Conservation (phyloP, 495 filamentous ascomycete genomes). For the Aspergillus saccharolyticus region DNA sequence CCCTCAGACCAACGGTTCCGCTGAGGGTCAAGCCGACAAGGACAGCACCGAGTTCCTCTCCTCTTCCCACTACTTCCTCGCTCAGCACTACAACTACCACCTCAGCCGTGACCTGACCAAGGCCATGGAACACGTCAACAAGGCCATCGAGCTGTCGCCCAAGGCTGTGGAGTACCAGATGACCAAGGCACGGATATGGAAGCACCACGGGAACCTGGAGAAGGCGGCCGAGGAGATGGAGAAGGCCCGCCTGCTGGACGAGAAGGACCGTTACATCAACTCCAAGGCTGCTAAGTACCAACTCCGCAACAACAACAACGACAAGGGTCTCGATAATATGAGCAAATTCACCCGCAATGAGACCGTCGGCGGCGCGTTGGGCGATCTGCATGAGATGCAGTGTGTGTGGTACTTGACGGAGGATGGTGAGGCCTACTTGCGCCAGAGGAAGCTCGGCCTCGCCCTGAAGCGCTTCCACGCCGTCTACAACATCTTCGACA, state of each 20-base stretch:
- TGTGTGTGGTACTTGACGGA: constrained; percentile 96
- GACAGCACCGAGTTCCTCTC: constrained; percentile 58
- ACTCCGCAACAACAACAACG: constrained; percentile 85
- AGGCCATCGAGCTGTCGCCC: constrained; percentile 67
- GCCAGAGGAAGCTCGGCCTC: constrained; percentile 75
- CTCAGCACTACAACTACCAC: constrained; percentile 94
- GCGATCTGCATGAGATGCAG: constrained; percentile 96
- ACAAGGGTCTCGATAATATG: constrained; percentile 80
- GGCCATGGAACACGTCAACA: constrained; percentile 78
- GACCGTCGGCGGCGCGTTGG: constrained; percentile 77
- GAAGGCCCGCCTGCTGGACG: constrained; percentile 74
- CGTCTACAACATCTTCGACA: constrained; percentile 87
- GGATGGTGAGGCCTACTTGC: constrained; percentile 84
- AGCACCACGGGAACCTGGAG: constrained; percentile 75
- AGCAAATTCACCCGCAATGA: constrained; percentile 93
- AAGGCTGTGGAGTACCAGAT: constrained; percentile 87
- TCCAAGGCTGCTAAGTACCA: constrained; percentile 97
- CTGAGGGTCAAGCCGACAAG: constrained; percentile 42
- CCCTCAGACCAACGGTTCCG: constrained; percentile 44
- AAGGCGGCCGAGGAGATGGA: constrained; percentile 89
- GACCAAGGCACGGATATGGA: constrained; percentile 92
- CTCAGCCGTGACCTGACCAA: constrained; percentile 77
- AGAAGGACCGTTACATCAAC: constrained; percentile 94
- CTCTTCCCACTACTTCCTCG: constrained; percentile 84
- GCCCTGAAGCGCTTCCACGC: constrained; percentile 87